Percentiles rank a stretch among this genome's conserved stretches.
Evolutionary conservation across 768 basidiomycete species (phyloP).

Genomic region (Suillus brevipes): DNA sequence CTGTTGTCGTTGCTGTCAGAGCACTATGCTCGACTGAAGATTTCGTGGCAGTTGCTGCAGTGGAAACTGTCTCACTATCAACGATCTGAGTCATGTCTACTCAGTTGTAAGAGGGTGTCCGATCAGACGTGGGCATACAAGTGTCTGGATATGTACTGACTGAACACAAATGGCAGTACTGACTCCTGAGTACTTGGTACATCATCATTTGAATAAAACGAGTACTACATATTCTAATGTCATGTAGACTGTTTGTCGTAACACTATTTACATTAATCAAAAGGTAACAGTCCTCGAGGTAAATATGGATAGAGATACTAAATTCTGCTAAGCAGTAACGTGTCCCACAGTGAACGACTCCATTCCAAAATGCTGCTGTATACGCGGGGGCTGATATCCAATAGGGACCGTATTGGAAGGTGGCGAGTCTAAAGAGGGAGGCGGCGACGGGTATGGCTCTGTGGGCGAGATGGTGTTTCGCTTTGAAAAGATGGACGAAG

Average conservation of each 20-base stretch:
- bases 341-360: constrained; percentile 17
- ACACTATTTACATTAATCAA: neutral
- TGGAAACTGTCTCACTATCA: constrained; percentile 3
- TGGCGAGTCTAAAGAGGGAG: constrained; percentile 34
- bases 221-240: neutral
- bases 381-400: constrained; percentile 12
- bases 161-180: neutral
- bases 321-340: constrained; percentile 17
- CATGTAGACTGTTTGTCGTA: neutral
- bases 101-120: neutral
- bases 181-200: neutral
- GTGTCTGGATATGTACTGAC: neutral
- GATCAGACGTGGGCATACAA: neutral
- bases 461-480: constrained; percentile 29
- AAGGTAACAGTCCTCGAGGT: constrained; percentile 8
- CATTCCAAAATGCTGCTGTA: constrained; percentile 1
- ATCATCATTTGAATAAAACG: neutral
- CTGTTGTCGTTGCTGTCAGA: neutral
- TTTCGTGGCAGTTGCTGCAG: neutral
- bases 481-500: constrained; percentile 24
- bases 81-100: constrained; percentile 4
- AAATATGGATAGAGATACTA: constrained; percentile 23
- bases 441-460: constrained; percentile 54
- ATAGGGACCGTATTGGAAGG: constrained; percentile 16
- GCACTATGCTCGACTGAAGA: constrained; percentile 2